A percentile compares a stretch with the other conserved stretches of the same genome.
phyloP scores from a whole-genome alignment of 2,329 filamentous ascomycete genomes.

The Calonectria ilicicola region DNA sequence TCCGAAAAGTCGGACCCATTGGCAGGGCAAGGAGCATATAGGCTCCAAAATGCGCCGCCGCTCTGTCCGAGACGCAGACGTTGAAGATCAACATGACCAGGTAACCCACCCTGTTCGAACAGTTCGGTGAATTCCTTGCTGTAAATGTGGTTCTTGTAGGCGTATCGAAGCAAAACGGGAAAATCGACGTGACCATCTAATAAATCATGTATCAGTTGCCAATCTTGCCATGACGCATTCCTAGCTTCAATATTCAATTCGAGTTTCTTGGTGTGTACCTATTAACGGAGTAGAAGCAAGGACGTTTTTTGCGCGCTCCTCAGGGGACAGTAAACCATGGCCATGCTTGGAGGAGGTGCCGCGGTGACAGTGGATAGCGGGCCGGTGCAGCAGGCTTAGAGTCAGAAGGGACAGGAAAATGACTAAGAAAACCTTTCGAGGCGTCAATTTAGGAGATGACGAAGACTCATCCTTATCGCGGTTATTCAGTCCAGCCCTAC shows the following conservation, averaged over 20 bases:
- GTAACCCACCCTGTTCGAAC: slow-evolving; percentile 78
- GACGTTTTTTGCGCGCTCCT: slow-evolving; percentile 60
- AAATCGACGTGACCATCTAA: slow-evolving; percentile 93
- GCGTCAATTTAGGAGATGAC: slow-evolving; percentile 40
- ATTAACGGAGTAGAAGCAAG: slow-evolving; percentile 62
- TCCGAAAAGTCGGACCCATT: slow-evolving; percentile 81
- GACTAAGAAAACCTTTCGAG: slow-evolving; percentile 37
- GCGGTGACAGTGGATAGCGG: slow-evolving; percentile 39
- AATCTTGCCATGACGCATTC: neutral
- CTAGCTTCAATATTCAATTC: neutral
- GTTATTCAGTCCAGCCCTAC: slow-evolving; percentile 1
- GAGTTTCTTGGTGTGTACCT: slow-evolving; percentile 49
- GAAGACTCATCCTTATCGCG: slow-evolving; percentile 32
- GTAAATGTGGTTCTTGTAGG: slow-evolving; percentile 84
- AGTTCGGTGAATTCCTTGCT: slow-evolving; percentile 76
- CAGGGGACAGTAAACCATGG: slow-evolving; percentile 47
- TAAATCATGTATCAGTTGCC: neutral
- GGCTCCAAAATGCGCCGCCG: slow-evolving; percentile 94
- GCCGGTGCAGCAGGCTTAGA: slow-evolving; percentile 42
- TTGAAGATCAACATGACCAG: slow-evolving; percentile 81
- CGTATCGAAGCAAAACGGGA: slow-evolving; percentile 75
- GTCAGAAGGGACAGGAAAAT: slow-evolving; percentile 42
- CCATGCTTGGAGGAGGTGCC: slow-evolving; percentile 39
- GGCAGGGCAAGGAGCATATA: slow-evolving; percentile 81
- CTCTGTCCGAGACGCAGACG: slow-evolving; percentile 77